Percentiles rank a stretch among this genome's conserved stretches.
Conservation (phyloP, 2,329 filamentous ascomycete genomes). For the Aspergillus pseudotamarii region DNA sequence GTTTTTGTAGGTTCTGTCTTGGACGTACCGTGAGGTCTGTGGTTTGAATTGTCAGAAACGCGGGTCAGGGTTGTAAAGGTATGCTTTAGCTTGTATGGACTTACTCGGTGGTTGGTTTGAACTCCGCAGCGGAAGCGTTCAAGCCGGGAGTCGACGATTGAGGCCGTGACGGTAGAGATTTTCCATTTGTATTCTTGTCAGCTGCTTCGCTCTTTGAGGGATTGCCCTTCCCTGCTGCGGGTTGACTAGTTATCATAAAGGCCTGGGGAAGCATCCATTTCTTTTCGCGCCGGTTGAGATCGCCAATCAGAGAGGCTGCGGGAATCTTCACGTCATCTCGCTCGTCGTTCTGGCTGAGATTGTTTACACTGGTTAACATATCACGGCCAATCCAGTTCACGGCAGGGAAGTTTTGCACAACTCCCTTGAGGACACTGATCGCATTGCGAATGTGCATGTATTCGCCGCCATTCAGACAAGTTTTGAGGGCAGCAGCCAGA, state of each 20-base stretch:
- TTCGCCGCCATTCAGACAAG: slow-evolving; percentile 78
- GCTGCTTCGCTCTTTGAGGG: slow-evolving; percentile 29
- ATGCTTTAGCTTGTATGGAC: slow-evolving; percentile 22
- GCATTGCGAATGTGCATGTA: slow-evolving; percentile 99
- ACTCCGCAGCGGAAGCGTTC: slow-evolving; percentile 46
- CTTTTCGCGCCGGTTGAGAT: slow-evolving; percentile 52
- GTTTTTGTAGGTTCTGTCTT: slow-evolving; percentile 31
- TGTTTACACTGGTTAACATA: slow-evolving; percentile 47
- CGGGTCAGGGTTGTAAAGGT: neutral
- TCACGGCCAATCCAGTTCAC: slow-evolving; percentile 80
- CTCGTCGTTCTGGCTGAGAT: slow-evolving; percentile 47
- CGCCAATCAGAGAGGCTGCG: slow-evolving; percentile 52
- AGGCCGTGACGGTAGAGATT: slow-evolving; percentile 30
- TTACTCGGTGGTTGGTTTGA: slow-evolving; percentile 44
- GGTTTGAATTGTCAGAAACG: slow-evolving; percentile 24
- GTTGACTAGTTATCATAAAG: slow-evolving; percentile 43
- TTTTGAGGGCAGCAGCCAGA: slow-evolving; percentile 76
- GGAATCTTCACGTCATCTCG: slow-evolving; percentile 54
- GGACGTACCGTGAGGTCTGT: slow-evolving; percentile 30
- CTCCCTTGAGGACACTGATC: slow-evolving; percentile 81
- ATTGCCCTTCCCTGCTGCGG: slow-evolving; percentile 19
- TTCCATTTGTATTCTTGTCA: slow-evolving; percentile 19
- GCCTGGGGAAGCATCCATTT: slow-evolving; percentile 52
- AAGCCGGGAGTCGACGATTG: slow-evolving; percentile 37
- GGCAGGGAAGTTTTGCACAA: slow-evolving; percentile 81